Evolutionary conservation across 2,329 filamentous ascomycete genomes (phyloP).

Genomic region (Colletotrichum navitas): DNA sequence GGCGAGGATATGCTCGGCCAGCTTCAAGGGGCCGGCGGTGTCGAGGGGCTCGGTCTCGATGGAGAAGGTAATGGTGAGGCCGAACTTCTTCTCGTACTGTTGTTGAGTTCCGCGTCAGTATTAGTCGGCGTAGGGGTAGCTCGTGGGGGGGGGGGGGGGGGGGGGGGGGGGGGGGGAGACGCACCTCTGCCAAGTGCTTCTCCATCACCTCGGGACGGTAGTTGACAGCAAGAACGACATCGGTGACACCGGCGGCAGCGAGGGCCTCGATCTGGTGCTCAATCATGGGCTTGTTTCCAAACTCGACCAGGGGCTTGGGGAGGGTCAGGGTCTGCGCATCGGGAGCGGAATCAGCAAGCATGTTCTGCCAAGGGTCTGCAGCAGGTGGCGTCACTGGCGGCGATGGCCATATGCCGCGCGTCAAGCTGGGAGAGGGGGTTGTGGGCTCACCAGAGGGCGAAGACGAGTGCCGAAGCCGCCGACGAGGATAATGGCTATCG

Average conservation of each 20-base stretch:
- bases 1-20: slow-evolving; percentile 90
- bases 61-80: slow-evolving; percentile 96
- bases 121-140: not conserved
- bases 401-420: slow-evolving; percentile 12
- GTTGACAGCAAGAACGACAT: slow-evolving; percentile 98
- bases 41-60: slow-evolving; percentile 96
- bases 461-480: slow-evolving; percentile 99
- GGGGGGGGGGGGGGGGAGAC: slow-evolving; percentile 46
- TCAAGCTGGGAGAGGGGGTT: slow-evolving; percentile 7
- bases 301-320: slow-evolving; percentile 97
- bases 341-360: slow-evolving; percentile 37
- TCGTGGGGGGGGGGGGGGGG: not conserved
- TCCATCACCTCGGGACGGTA: slow-evolving; percentile 99
- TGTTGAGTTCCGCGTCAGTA: slow-evolving; percentile 37
- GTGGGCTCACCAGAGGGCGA: slow-evolving; percentile 83
- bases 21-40: slow-evolving; percentile 94
- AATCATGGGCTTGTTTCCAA: slow-evolving; percentile 99
- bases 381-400: not conserved
- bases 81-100: slow-evolving; percentile 90
- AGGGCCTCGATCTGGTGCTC: slow-evolving; percentile 97
- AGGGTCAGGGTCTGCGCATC: slow-evolving; percentile 85
- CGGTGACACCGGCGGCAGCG: slow-evolving; percentile 92
- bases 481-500: slow-evolving; percentile 95
- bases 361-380: slow-evolving; percentile 34
- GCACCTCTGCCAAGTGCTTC: slow-evolving; percentile 87